Percentiles rank a stretch among this genome's conserved stretches.
Conservation (phyloP, 2,329 filamentous ascomycete species). For the Pseudogymnoascus sp. region DNA sequence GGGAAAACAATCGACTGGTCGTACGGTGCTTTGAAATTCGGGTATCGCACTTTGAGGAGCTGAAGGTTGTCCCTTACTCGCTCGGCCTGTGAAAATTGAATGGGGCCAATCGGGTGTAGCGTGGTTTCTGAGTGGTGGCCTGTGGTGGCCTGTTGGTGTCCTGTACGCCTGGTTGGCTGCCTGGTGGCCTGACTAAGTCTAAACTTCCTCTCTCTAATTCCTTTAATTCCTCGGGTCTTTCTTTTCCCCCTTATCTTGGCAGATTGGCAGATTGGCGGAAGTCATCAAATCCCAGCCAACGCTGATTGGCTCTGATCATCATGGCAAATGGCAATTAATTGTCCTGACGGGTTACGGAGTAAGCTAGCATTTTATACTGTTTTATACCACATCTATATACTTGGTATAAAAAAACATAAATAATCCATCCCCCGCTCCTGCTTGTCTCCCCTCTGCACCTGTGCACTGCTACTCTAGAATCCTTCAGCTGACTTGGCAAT, state of each 20-base stretch:
- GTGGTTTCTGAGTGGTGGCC: background rate
- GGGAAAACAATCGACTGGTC: constrained; percentile 8
- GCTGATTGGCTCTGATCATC: background rate
- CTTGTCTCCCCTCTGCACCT: too few relatives aligned
- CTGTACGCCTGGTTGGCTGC: too few relatives aligned
- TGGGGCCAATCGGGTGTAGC: background rate
- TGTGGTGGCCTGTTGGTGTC: background rate
- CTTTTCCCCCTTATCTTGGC: constrained; percentile 1
- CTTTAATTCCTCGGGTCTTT: background rate
- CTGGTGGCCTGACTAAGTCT: background rate
- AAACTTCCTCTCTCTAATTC: background rate
- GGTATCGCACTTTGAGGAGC: constrained; percentile 1
- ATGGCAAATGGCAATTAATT: background rate
- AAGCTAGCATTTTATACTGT: constrained; percentile 2
- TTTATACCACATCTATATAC: constrained; percentile 6
- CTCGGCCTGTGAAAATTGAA: constrained; percentile 8
- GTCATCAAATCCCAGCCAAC: background rate
- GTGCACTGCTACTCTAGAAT: background rate
- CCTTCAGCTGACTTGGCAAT: constrained; percentile 44
- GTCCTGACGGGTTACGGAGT: background rate
- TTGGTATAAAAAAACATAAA: constrained; percentile 8
- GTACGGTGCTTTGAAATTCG: constrained; percentile 8
- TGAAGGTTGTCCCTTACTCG: constrained; percentile 2
- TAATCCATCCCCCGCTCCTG: background rate
- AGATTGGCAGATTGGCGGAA: background rate